Evolutionary conservation across 2,329 filamentous ascomycete genomes (phyloP).

Genomic region (Calonectria naviculata): DNA sequence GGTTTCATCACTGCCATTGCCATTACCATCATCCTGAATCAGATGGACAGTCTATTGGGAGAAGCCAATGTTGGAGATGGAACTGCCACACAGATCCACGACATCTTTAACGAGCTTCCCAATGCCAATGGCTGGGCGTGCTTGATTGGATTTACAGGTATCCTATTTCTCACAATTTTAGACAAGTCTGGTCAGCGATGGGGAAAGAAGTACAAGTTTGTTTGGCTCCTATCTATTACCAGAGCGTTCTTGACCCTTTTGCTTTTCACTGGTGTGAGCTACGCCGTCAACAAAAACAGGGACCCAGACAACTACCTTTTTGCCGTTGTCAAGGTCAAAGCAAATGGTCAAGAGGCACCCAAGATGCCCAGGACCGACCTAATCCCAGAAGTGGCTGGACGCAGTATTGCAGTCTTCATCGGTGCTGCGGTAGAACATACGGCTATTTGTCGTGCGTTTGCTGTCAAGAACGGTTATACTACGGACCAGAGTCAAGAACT

Average conservation of each 20-base stretch:
- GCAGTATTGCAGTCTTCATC: conserved; percentile 70
- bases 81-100: conserved; percentile 67
- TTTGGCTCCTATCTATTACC: conserved; percentile 70
- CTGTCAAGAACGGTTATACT: conserved; percentile 69
- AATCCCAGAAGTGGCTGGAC: conserved; percentile 63
- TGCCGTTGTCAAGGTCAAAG: conserved; percentile 66
- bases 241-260: conserved; percentile 70
- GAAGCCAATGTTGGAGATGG: conserved; percentile 60
- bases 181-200: conserved; percentile 69
- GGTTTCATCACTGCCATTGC: conserved; percentile 76
- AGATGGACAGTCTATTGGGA: conserved; percentile 71
- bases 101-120: conserved; percentile 67
- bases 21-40: conserved; percentile 73
- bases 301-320: conserved; percentile 57
- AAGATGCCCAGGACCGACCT: conserved; percentile 58
- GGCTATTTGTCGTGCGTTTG: conserved; percentile 73
- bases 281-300: conserved; percentile 67
- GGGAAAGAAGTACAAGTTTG: conserved; percentile 66
- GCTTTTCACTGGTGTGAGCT: conserved; percentile 72
- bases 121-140: conserved; percentile 68
- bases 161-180: conserved; percentile 66
- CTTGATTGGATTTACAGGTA: conserved; percentile 67
- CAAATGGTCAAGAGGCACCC: conserved; percentile 64
- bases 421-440: conserved; percentile 72
- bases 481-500: conserved; percentile 75